These are phyloP conservation scores for Mycena crocata DNA, from an alignment of 768 basidiomycete genomes.

Conservation along the genomic window DNA sequence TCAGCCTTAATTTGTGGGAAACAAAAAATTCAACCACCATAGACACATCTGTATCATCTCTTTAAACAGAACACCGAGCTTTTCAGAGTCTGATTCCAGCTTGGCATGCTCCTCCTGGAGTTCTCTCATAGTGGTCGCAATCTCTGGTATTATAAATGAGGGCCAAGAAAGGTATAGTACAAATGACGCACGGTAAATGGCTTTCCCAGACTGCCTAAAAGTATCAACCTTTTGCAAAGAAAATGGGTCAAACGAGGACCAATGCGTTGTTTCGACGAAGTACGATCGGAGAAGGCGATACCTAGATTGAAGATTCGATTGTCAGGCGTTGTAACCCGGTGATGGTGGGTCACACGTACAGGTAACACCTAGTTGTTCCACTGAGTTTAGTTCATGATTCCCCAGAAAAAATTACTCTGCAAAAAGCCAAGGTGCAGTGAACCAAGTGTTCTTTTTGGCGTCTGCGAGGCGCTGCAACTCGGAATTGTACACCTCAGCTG, in stretches of 20 bases:
- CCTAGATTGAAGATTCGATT: conserved; percentile 56
- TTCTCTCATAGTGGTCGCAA: conserved; percentile 79
- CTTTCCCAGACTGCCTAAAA: conserved; percentile 81
- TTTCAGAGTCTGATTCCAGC: conserved; percentile 59
- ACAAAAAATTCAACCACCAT: conserved; percentile 61
- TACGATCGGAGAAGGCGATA: conserved; percentile 86
- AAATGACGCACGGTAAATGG: conserved; percentile 75
- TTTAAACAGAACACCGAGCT: conserved; percentile 74
- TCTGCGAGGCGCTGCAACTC: conserved; percentile 68
- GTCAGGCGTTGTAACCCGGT: conserved; percentile 16
- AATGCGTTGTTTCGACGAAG: conserved; percentile 74
- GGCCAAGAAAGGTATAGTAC: background rate
- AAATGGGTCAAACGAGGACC: conserved; percentile 89
- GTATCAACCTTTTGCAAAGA: conserved; percentile 80
- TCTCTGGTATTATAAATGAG: conserved; percentile 57
- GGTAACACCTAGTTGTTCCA: conserved; percentile 66
- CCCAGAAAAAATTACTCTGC: conserved; percentile 75
- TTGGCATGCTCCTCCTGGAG: conserved; percentile 63
- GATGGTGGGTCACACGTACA: conserved; percentile 61
- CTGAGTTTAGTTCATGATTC: background rate
- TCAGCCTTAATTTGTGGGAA: background rate
- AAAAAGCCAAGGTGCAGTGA: conserved; percentile 94
- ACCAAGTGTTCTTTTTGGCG: conserved; percentile 79
- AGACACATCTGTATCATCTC: conserved; percentile 94
- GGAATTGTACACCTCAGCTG: conserved; percentile 78